Evolutionary conservation across 306 rosid species (phyloP).

Genomic region (Cicer chorassanicum): DNA sequence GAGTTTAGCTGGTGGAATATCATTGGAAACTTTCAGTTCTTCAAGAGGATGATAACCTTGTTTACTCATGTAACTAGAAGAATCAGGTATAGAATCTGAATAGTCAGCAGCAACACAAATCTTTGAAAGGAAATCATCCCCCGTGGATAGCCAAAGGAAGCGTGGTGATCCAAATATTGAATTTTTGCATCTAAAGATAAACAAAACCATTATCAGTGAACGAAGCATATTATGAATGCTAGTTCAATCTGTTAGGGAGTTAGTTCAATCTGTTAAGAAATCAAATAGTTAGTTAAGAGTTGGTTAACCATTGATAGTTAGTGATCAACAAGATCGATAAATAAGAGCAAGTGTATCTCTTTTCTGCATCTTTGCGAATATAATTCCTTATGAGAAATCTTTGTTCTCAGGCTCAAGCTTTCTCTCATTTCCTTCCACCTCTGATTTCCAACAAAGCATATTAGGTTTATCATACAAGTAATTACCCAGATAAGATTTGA

Average conservation of each 20-base stretch:
- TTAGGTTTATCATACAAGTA: constrained; percentile 36
- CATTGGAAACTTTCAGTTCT: constrained; percentile 66
- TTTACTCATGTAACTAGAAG: constrained; percentile 61
- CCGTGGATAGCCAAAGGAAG: constrained; percentile 65
- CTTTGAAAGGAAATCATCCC: constrained; percentile 74
- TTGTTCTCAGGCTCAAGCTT: not conserved
- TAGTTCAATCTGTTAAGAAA: not conserved
- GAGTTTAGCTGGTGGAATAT: constrained; percentile 66
- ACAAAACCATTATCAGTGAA: constrained; percentile 44
- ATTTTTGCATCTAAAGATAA: constrained; percentile 65
- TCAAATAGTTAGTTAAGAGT: not conserved
- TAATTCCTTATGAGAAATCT: not conserved
- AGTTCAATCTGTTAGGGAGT: constrained; percentile 2
- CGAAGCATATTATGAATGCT: constrained; percentile 12
- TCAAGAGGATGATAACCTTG: constrained; percentile 90
- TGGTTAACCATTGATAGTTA: constrained; percentile 13
- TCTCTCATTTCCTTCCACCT: constrained; percentile 9
- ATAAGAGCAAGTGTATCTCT: not conserved
- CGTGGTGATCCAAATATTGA: constrained; percentile 59
- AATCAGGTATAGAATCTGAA: constrained; percentile 88
- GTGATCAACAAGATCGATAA: not conserved
- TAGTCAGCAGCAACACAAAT: constrained; percentile 89
- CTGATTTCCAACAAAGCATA: constrained; percentile 30
- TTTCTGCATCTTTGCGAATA: not conserved
- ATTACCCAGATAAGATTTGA: constrained; percentile 13